phyloP scores from a whole-genome alignment of 208 protist genomes.

The Leishmania arabica region DNA sequence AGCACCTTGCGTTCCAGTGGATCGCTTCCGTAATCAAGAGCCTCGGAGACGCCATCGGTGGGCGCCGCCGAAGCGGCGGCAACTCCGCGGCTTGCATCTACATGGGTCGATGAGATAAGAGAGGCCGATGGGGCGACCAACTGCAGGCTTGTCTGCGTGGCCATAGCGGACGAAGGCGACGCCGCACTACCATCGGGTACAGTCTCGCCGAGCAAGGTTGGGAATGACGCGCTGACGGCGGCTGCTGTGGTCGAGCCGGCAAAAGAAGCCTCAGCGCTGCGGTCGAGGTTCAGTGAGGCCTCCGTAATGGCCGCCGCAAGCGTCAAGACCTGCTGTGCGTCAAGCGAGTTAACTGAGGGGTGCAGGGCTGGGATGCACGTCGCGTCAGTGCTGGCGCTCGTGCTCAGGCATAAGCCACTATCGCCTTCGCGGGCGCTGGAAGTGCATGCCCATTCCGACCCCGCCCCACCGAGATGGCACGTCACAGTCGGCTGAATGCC shows the following conservation, averaged over 20 bases:
- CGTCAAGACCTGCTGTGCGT: slow-evolving; percentile 27
- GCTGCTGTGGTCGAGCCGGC: neutral
- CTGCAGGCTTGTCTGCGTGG: slow-evolving; percentile 15
- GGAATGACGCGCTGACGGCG: slow-evolving; percentile 11
- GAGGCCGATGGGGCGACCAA: neutral
- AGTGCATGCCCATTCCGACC: neutral
- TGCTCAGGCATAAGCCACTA: slow-evolving; percentile 9
- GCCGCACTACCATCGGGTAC: neutral
- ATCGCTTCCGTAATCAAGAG: slow-evolving; percentile 5
- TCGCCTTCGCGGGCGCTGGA: neutral
- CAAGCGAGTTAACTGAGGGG: slow-evolving; percentile 8
- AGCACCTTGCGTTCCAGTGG: slow-evolving; percentile 40
- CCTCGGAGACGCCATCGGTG: neutral
- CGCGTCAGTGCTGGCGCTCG: neutral
- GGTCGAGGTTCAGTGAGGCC: slow-evolving; percentile 19
- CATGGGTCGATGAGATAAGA: neutral
- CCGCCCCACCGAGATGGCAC: neutral
- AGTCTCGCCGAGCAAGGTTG: neutral
- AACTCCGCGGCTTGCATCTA: neutral
- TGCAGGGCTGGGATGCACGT: slow-evolving; percentile 4
- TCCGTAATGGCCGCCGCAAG: slow-evolving; percentile 55
- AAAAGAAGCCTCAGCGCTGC: slow-evolving; percentile 5
- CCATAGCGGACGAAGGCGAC: slow-evolving; percentile 7
- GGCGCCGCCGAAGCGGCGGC: neutral
- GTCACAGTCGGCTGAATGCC: neutral